These are phyloP conservation scores for Diaporthe destruens DNA, from an alignment of 2,329 filamentous ascomycete genomes.

Conservation along the genomic window DNA sequence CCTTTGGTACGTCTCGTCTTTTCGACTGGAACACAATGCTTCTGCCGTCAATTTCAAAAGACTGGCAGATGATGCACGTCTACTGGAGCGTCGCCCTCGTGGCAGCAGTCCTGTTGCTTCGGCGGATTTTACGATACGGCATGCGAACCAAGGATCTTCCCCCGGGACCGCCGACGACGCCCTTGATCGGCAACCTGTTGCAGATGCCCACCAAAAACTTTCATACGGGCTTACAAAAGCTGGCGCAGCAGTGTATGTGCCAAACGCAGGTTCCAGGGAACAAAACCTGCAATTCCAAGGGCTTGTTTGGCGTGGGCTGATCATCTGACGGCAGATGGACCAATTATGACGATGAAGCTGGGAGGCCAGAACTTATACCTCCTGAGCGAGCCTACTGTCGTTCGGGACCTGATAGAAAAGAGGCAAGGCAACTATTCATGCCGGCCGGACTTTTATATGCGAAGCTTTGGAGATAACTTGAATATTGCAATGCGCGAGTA, in stretches of 20 bases:
- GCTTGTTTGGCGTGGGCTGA: no score
- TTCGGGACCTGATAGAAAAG: constrained; percentile 22
- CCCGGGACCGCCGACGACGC: neutral
- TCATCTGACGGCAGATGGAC: neutral
- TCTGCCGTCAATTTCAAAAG: no score
- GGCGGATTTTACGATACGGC: constrained; percentile 2
- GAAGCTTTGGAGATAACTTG: constrained; percentile 20
- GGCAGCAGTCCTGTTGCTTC: neutral
- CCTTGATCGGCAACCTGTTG: neutral
- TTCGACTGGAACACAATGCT: no score
- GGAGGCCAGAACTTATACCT: constrained; percentile 3
- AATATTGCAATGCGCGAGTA: constrained; percentile 28
- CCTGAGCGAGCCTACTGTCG: constrained; percentile 3
- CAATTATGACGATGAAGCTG: neutral
- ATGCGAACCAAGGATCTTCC: constrained; percentile 12
- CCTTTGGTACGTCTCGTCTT: no score
- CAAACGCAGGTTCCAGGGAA: neutral
- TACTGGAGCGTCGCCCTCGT: no score
- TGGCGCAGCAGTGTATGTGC: neutral
- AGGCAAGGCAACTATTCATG: constrained; percentile 9
- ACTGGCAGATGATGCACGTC: no score
- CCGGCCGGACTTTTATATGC: constrained; percentile 4
- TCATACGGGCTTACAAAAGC: constrained; percentile 8
- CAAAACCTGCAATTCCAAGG: no score
- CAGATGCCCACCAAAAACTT: constrained; percentile 20